These are phyloP conservation scores for Tricholoma matsutake DNA, from an alignment of 768 basidiomycete genomes.

Conservation along the genomic window DNA sequence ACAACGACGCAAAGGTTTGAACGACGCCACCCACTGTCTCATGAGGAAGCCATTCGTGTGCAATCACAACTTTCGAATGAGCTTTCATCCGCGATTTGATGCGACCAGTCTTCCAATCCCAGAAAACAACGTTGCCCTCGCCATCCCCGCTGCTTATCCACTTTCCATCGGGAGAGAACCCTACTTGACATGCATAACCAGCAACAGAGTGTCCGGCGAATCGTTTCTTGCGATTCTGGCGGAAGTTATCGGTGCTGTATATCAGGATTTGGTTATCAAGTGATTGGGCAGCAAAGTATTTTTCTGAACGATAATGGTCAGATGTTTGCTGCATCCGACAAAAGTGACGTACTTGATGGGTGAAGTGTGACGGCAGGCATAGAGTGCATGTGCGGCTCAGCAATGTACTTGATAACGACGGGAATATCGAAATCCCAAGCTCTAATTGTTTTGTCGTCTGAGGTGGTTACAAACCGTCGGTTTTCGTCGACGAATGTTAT, in stretches of 20 bases:
- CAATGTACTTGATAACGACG: conserved; percentile 99
- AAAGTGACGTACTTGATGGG: conserved; percentile 74
- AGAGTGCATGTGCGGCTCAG: conserved; percentile 99
- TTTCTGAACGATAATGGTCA: conserved; percentile 45
- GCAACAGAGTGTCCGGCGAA: conserved; percentile 97
- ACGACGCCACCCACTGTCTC: conserved; percentile 83
- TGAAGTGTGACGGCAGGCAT: conserved; percentile 98
- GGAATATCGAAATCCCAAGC: conserved; percentile 99
- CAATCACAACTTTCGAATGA: conserved; percentile 95
- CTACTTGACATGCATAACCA: conserved; percentile 95
- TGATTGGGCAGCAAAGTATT: conserved; percentile 97
- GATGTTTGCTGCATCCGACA: background rate
- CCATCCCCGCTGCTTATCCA: conserved; percentile 98
- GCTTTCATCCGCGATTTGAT: conserved; percentile 89
- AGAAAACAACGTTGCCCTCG: conserved; percentile 93
- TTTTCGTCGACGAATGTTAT: conserved; percentile 99
- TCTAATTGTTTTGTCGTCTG: conserved; percentile 98
- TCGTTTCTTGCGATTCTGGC: conserved; percentile 97
- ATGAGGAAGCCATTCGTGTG: conserved; percentile 97
- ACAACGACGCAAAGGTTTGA: conserved; percentile 31
- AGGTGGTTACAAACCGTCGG: conserved; percentile 94
- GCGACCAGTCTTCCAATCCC: conserved; percentile 99
- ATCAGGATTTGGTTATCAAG: conserved; percentile 98
- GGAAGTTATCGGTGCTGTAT: conserved; percentile 97
- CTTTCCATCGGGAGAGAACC: conserved; percentile 97